Percentiles rank a stretch among this genome's conserved stretches.
Conservation (phyloP, 2,329 filamentous ascomycete genomes). For the Coleophoma crateriformis region DNA sequence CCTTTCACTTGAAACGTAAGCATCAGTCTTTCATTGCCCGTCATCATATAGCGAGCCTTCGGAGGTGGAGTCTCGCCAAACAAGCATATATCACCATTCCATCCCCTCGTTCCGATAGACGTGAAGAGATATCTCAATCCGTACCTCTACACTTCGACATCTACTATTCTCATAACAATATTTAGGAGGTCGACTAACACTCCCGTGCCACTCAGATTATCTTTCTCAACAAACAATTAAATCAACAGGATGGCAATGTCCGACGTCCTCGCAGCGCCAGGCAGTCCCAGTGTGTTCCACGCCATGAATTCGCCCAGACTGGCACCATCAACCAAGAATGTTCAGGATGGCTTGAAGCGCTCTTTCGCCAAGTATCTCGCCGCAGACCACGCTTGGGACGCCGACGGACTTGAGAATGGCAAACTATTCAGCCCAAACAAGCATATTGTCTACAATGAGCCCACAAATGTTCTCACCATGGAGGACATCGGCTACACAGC, state of each 20-base stretch:
- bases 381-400: conserved; percentile 17
- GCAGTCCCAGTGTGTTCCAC: conserved; percentile 18
- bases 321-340: conserved; percentile 19
- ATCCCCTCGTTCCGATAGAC: too few species aligned
- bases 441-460: conserved; percentile 48
- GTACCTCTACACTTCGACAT: background rate
- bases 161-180: background rate
- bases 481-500: conserved; percentile 52
- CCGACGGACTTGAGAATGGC: conserved; percentile 10
- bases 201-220: background rate
- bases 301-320: conserved; percentile 17
- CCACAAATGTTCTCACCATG: conserved; percentile 51
- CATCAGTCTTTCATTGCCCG: background rate
- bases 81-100: too few species aligned
- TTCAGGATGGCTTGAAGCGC: conserved; percentile 24
- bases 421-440: conserved; percentile 45
- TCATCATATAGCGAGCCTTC: too few species aligned
- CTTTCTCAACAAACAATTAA: background rate
- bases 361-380: conserved; percentile 25
- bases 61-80: too few species aligned
- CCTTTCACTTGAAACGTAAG: background rate
- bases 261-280: conserved; percentile 15
- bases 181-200: background rate
- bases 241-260: conserved; percentile 18
- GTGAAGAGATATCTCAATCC: too few species aligned